Evolutionary conservation across 1,284 basidiomycete genomes (phyloP).

Genomic region (Phenoliferia sp.): DNA sequence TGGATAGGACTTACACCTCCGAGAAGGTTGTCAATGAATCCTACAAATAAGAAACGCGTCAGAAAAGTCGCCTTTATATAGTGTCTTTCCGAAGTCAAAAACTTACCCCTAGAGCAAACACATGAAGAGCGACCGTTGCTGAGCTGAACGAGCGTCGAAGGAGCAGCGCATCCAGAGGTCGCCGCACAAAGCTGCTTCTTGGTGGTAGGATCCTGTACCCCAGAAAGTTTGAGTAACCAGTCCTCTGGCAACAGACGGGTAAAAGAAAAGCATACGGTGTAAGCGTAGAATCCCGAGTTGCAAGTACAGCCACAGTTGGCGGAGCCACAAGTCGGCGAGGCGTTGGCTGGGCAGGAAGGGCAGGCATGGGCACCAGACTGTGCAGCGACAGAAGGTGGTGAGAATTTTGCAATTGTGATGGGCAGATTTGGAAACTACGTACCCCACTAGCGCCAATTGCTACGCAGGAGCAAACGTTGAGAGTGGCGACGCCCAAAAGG

Average conservation of each 20-base stretch:
- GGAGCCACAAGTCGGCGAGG: not conserved
- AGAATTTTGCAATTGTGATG: not conserved
- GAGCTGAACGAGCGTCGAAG: slow-evolving; percentile 3
- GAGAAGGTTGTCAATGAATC: slow-evolving; percentile 7
- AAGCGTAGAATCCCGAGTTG: slow-evolving; percentile 4
- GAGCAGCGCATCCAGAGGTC: not conserved
- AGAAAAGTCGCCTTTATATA: no score
- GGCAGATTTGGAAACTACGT: no score
- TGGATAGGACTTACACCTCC: not conserved
- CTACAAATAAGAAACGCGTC: not conserved
- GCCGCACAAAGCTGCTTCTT: slow-evolving; percentile 5
- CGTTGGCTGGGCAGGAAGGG: slow-evolving; percentile 7
- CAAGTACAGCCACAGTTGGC: slow-evolving; percentile 4
- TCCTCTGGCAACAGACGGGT: not conserved
- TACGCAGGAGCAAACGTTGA: no score
- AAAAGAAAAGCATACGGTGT: not conserved
- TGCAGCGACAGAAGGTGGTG: no score
- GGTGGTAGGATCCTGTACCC: not conserved
- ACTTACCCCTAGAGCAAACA: not conserved
- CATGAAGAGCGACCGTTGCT: not conserved
- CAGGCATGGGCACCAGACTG: no score
- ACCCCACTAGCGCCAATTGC: no score
- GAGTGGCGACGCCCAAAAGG: not conserved
- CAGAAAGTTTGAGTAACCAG: not conserved
- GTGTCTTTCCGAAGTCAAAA: not conserved